phyloP scores from a whole-genome alignment of 129 eudicot genomes.

The Pulicaria dysenterica region DNA sequence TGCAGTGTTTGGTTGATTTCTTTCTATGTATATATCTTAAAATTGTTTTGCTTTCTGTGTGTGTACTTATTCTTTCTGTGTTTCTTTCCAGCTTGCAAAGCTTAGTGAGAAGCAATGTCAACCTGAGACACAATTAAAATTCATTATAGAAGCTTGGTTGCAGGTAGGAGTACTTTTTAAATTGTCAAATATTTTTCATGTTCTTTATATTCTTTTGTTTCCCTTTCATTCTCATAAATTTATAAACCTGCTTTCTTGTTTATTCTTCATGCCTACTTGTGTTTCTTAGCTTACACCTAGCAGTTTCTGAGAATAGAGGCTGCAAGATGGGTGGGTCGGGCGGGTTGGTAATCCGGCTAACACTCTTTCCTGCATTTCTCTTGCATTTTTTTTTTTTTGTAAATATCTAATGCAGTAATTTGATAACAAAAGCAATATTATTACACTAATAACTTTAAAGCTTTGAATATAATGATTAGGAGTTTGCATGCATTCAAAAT shows the following conservation, averaged over 20 bases:
- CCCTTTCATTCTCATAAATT: not conserved
- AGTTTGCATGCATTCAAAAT: not conserved
- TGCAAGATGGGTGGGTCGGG: not conserved
- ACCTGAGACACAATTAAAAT: conserved; percentile 69
- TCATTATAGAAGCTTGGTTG: conserved; percentile 72
- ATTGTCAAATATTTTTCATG: not conserved
- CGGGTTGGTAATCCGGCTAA: not conserved
- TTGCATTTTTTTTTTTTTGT: not conserved
- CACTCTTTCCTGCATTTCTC: not conserved
- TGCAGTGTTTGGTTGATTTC: conserved; percentile 5
- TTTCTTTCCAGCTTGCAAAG: conserved; percentile 51
- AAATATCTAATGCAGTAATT: not conserved
- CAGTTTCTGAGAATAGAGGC: not conserved
- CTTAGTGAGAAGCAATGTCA: conserved; percentile 58
- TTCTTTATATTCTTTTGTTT: not conserved
- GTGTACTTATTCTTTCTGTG: not conserved
- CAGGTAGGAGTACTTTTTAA: conserved; percentile 46
- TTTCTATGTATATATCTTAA: not conserved
- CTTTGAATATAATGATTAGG: not conserved
- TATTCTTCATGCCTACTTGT: not conserved
- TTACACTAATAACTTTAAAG: not conserved
- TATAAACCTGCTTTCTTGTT: not conserved
- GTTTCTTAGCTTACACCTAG: not conserved
- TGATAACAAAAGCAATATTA: not conserved
- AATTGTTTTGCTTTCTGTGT: not conserved